Conservation (phyloP, 768 basidiomycete species). For the Dentipellis sp. region DNA sequence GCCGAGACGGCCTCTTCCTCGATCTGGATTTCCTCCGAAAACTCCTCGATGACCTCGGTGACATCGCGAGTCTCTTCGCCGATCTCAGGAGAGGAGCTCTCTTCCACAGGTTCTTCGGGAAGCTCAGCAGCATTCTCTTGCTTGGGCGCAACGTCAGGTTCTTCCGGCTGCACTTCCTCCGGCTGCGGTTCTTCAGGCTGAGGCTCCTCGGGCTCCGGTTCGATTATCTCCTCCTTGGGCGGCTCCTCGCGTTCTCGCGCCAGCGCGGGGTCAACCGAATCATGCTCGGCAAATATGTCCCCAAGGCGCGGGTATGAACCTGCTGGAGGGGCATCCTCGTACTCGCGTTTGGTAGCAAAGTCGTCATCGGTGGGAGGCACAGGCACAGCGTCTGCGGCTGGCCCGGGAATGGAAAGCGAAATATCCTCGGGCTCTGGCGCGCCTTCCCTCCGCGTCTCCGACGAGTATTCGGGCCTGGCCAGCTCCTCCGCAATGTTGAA, state of each 20-base stretch:
- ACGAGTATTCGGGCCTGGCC: constrained; percentile 15
- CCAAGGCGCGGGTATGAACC: neutral
- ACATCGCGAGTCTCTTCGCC: neutral
- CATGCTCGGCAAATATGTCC: neutral
- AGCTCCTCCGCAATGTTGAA: constrained; percentile 30
- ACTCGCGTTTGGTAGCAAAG: neutral
- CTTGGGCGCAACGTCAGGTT: neutral
- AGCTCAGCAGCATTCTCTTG: neutral
- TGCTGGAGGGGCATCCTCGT: neutral
- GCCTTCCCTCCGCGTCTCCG: neutral
- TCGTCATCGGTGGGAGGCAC: neutral
- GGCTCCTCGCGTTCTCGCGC: neutral
- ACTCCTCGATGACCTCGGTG: neutral
- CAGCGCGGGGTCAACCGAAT: neutral
- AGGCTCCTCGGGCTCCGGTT: neutral
- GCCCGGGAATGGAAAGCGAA: neutral
- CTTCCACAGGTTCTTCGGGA: neutral
- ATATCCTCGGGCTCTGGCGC: neutral
- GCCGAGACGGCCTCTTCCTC: neutral
- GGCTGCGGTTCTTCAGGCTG: neutral
- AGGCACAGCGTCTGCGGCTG: neutral
- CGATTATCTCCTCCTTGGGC: neutral
- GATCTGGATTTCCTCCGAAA: neutral
- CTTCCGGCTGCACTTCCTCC: neutral
- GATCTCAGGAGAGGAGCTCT: neutral